Percentiles rank a stretch among this genome's conserved stretches.
Conservation (phyloP, 1,284 basidiomycete species). For the Ceratobasidium sp. region DNA sequence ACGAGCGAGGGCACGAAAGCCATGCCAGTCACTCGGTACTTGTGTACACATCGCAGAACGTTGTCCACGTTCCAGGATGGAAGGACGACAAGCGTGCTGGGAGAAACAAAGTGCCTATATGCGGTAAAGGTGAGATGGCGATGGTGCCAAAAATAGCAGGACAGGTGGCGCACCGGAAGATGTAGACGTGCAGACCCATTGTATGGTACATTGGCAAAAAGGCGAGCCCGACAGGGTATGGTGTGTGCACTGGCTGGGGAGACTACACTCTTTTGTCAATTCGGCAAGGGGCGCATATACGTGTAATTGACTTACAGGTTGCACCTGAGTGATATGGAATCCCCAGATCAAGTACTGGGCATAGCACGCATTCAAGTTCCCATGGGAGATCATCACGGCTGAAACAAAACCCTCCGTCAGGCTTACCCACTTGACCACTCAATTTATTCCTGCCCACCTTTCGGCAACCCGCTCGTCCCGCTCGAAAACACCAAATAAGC, state of each 20-base stretch:
- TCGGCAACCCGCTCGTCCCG: conserved; percentile 78
- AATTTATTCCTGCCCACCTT: conserved; percentile 61
- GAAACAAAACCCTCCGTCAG: not conserved
- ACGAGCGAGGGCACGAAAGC: conserved; percentile 71
- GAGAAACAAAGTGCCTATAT: conserved; percentile 57
- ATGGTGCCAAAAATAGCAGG: not conserved
- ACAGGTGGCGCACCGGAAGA: conserved; percentile 56
- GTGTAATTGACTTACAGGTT: conserved; percentile 2
- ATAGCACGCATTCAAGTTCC: conserved; percentile 68
- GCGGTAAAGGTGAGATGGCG: not conserved
- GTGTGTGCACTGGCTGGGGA: conserved; percentile 55
- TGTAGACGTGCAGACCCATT: conserved; percentile 67
- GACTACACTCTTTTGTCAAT: conserved; percentile 54
- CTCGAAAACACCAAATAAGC: conserved; percentile 81
- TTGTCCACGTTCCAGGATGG: conserved; percentile 68
- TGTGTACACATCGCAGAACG: conserved; percentile 59
- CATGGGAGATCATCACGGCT: conserved; percentile 82
- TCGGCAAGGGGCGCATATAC: not conserved
- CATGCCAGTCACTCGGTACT: conserved; percentile 64
- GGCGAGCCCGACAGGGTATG: conserved; percentile 62
- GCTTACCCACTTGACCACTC: not conserved
- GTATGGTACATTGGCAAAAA: conserved; percentile 76
- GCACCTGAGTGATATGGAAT: conserved; percentile 35
- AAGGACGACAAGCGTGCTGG: conserved; percentile 65
- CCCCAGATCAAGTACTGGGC: conserved; percentile 56